Percentiles rank a stretch among this genome's conserved stretches.
Evolutionary conservation across 2,329 filamentous ascomycete genomes (phyloP).

Genomic region (Diplodia scrobiculata): DNA sequence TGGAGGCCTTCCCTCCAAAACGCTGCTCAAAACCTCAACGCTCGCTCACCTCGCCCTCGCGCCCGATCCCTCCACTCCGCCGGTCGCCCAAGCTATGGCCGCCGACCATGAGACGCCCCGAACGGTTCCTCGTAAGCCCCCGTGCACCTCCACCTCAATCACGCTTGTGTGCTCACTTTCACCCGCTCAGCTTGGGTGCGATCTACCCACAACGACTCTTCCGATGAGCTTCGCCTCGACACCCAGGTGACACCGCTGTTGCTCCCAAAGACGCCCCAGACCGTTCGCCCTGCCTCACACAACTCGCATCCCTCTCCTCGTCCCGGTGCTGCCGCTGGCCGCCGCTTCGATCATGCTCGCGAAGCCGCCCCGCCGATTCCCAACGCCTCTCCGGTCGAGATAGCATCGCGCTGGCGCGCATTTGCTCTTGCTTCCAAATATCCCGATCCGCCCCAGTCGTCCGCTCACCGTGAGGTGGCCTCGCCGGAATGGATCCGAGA

Average conservation of each 20-base stretch:
- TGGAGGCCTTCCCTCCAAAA: slow-evolving; percentile 21
- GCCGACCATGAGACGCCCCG: slow-evolving; percentile 19
- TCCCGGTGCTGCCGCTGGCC: slow-evolving; percentile 42
- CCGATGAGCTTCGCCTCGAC: slow-evolving; percentile 17
- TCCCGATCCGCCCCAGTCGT: slow-evolving; percentile 36
- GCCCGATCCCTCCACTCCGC: slow-evolving; percentile 1
- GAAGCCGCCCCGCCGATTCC: slow-evolving; percentile 45
- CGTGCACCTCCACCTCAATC: slow-evolving; percentile 1
- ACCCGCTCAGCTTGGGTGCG: slow-evolving; percentile 42
- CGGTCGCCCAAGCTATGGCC: slow-evolving; percentile 19
- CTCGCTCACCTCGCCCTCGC: slow-evolving; percentile 17
- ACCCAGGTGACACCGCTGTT: slow-evolving; percentile 21
- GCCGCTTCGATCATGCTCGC: slow-evolving; percentile 45
- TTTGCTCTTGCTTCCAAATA: slow-evolving; percentile 41
- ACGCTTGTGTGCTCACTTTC: slow-evolving; percentile 8
- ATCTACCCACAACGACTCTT: slow-evolving; percentile 40
- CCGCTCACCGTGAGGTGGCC: slow-evolving; percentile 44
- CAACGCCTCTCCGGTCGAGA: slow-evolving; percentile 40
- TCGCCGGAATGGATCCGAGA: slow-evolving; percentile 53
- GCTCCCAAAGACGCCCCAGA: slow-evolving; percentile 37
- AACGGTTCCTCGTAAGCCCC: slow-evolving; percentile 24
- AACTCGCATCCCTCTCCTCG: slow-evolving; percentile 46
- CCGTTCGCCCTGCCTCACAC: slow-evolving; percentile 42
- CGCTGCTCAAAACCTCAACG: neutral
- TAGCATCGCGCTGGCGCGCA: slow-evolving; percentile 45